Percentiles rank a stretch among this genome's conserved stretches.
Evolutionary conservation across 805 yeast species (phyloP).

Genomic region (Naumovozyma dairenensis): DNA sequence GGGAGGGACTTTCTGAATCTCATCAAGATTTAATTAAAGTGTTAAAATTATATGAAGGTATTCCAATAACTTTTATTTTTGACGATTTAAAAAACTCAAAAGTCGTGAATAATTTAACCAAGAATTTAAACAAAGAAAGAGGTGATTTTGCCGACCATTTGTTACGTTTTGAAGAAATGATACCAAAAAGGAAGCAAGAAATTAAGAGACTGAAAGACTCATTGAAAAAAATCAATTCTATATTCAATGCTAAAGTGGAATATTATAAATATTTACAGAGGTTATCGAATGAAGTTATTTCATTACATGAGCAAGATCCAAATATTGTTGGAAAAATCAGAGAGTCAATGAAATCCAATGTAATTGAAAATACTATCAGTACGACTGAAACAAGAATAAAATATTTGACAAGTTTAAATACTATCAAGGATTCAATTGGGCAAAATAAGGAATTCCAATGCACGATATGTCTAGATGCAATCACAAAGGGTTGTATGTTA

Average conservation of each 20-base stretch:
- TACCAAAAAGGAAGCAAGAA: conserved; percentile 16
- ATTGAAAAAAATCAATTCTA: conserved; percentile 44
- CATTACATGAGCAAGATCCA: conserved; percentile 30
- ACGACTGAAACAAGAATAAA: conserved; percentile 34
- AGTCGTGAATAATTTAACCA: conserved; percentile 11
- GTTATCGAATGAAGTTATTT: conserved; percentile 71
- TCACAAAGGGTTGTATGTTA: conserved; percentile 68
- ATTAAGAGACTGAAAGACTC: conserved; percentile 30
- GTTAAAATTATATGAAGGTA: conserved; percentile 17
- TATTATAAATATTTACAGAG: conserved; percentile 80
- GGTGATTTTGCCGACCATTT: conserved; percentile 21
- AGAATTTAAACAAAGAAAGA: conserved; percentile 4
- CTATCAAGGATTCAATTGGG: conserved; percentile 18
- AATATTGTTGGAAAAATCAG: conserved; percentile 10
- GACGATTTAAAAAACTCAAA: conserved; percentile 26
- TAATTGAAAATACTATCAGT: conserved; percentile 18
- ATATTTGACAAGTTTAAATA: conserved; percentile 39
- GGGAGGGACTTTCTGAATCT: conserved; percentile 22
- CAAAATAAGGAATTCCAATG: conserved; percentile 39
- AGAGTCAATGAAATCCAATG: conserved; percentile 15
- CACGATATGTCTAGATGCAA: conserved; percentile 65
- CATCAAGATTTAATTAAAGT: conserved; percentile 24
- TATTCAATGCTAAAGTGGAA: conserved; percentile 70
- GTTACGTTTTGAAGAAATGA: conserved; percentile 15
- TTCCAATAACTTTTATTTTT: conserved; percentile 24